Conservation (phyloP, 306 rosid genomes). For the Datisca glomerata region DNA sequence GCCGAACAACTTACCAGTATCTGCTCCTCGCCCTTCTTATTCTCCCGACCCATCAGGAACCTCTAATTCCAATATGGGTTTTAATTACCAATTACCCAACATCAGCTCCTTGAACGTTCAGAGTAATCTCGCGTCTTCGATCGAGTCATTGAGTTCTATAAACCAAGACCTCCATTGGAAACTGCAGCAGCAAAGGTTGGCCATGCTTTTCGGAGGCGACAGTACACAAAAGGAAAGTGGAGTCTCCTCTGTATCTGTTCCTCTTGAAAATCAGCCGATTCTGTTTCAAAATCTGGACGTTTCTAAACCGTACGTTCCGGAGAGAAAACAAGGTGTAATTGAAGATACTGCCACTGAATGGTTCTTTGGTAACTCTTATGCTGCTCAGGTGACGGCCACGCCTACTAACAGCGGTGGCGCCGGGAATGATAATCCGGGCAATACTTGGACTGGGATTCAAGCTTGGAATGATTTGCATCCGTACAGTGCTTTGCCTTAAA, state of each 20-base stretch:
- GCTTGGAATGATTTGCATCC: constrained; percentile 75
- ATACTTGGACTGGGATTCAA: constrained; percentile 38
- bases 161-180: constrained; percentile 99
- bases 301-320: constrained; percentile 10
- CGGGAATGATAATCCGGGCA: constrained; percentile 23
- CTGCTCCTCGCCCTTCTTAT: too few relatives aligned
- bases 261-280: constrained; percentile 8
- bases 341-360: constrained; percentile 57
- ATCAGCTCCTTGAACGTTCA: constrained; percentile 34
- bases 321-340: constrained; percentile 24
- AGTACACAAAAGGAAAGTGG: constrained; percentile 6
- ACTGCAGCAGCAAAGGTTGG: constrained; percentile 75
- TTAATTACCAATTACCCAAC: background rate
- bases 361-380: constrained; percentile 71
- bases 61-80: background rate
- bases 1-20: too few relatives aligned
- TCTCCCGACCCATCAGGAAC: constrained; percentile 19
- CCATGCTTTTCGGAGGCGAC: constrained; percentile 52
- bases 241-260: background rate
- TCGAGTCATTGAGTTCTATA: constrained; percentile 84
- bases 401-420: constrained; percentile 29
- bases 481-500: constrained; percentile 64
- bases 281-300: constrained; percentile 29
- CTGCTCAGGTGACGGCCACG: constrained; percentile 32
- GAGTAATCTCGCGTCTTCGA: constrained; percentile 49